Conservation (phyloP, 106 monocot genomes). For the Dendrobium chrysotoxum region DNA sequence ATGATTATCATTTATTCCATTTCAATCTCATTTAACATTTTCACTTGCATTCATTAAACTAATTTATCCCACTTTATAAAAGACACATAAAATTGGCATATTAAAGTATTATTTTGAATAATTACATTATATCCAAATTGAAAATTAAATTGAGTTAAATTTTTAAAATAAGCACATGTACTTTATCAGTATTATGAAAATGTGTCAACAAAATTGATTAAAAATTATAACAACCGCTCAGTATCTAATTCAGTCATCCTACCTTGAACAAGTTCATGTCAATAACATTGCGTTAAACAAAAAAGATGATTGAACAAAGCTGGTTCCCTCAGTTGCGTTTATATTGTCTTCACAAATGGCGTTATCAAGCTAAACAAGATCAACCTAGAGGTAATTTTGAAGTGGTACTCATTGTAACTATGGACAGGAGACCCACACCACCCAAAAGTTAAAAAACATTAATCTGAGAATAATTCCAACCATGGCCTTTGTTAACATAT, state of each 20-base stretch:
- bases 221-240: no score
- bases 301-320: neutral
- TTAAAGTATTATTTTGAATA: no score
- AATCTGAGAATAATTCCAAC: neutral
- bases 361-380: neutral
- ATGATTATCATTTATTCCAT: no score
- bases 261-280: neutral
- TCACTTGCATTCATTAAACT: no score
- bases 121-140: no score
- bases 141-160: no score
- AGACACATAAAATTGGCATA: no score
- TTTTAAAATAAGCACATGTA: no score
- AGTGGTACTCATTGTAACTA: neutral
- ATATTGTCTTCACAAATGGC: neutral
- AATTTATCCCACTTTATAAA: no score
- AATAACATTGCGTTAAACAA: neutral
- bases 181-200: neutral
- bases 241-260: neutral
- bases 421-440: neutral
- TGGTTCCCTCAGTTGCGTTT: neutral
- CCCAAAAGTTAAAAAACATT: neutral
- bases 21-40: no score
- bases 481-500: neutral
- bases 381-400: neutral
- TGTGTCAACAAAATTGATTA: neutral